Conservation (phyloP, 2,329 filamentous ascomycete genomes). For the Paecilomyces formosus region DNA sequence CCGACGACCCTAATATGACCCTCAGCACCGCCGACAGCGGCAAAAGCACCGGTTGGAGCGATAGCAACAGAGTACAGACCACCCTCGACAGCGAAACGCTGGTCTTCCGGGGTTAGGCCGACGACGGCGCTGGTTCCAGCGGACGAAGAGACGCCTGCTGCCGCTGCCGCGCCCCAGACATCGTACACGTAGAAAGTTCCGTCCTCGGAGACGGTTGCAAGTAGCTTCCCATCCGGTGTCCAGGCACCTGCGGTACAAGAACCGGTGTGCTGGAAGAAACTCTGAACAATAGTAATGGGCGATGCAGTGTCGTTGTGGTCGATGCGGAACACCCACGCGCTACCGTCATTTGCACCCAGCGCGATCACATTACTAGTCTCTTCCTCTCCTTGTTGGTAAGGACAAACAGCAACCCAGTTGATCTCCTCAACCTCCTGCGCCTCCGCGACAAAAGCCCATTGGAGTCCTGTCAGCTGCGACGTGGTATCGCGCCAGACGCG, state of each 20-base stretch:
- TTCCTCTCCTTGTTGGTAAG: constrained; percentile 44
- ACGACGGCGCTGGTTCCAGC: constrained; percentile 60
- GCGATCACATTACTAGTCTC: constrained; percentile 73
- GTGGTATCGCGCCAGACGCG: constrained; percentile 57
- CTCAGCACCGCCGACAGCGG: constrained; percentile 80
- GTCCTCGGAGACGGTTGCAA: constrained; percentile 87
- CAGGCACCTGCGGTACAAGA: constrained; percentile 84
- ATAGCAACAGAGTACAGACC: constrained; percentile 84
- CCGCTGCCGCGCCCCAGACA: constrained; percentile 71
- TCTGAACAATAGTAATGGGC: constrained; percentile 75
- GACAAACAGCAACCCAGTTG: constrained; percentile 79
- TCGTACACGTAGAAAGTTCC: constrained; percentile 87
- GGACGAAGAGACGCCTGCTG: constrained; percentile 50
- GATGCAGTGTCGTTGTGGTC: constrained; percentile 54
- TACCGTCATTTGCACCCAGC: constrained; percentile 81
- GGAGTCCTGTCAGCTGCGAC: constrained; percentile 40
- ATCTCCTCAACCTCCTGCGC: constrained; percentile 89
- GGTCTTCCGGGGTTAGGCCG: constrained; percentile 69
- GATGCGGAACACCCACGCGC: constrained; percentile 92
- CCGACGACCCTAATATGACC: constrained; percentile 80
- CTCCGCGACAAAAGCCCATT: constrained; percentile 64
- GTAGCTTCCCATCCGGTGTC: constrained; percentile 77
- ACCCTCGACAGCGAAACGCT: constrained; percentile 85
- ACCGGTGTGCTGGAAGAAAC: constrained; percentile 83
- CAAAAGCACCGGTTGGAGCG: constrained; percentile 69